phyloP scores from a whole-genome alignment of 805 yeast species.

The Wickerhamomyces hampshirensis region DNA sequence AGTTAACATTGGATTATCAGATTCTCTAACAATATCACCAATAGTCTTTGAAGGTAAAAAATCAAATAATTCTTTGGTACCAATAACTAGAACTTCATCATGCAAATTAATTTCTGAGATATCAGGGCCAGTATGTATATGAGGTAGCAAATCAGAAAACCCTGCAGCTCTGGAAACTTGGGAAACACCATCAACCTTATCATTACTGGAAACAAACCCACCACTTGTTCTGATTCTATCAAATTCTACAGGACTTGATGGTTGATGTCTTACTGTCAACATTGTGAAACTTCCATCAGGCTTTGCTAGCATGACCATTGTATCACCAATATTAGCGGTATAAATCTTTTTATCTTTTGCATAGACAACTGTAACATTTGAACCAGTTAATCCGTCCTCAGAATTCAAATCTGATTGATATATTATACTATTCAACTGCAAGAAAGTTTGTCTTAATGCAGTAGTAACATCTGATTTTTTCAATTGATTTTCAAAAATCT shows the following conservation, averaged over 20 bases:
- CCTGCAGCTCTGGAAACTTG: slow-evolving; percentile 92
- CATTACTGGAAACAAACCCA: slow-evolving; percentile 82
- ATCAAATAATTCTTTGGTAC: slow-evolving; percentile 84
- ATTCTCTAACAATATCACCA: slow-evolving; percentile 82
- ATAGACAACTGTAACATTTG: slow-evolving; percentile 79
- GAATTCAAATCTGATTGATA: slow-evolving; percentile 46
- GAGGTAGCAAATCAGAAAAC: slow-evolving; percentile 78
- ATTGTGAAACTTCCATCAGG: slow-evolving; percentile 76
- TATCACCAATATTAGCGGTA: slow-evolving; percentile 89
- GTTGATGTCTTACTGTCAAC: slow-evolving; percentile 77
- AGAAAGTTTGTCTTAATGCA: slow-evolving; percentile 79
- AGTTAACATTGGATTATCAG: slow-evolving; percentile 80
- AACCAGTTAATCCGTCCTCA: slow-evolving; percentile 74
- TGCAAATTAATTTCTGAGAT: slow-evolving; percentile 56
- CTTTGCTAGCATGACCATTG: slow-evolving; percentile 73
- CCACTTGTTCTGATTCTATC: slow-evolving; percentile 89
- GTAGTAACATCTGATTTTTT: slow-evolving; percentile 49
- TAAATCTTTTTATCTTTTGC: slow-evolving; percentile 65
- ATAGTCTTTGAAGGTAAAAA: slow-evolving; percentile 77
- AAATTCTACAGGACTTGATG: slow-evolving; percentile 70
- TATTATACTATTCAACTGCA: slow-evolving; percentile 76
- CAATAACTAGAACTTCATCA: slow-evolving; percentile 84
- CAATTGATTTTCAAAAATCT: slow-evolving; percentile 64
- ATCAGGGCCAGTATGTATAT: slow-evolving; percentile 84
- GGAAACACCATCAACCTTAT: slow-evolving; percentile 76